Percentiles rank a stretch among this genome's conserved stretches.
These are phyloP conservation scores for Irpex lacteus DNA, from an alignment of 1,284 basidiomycete genomes.

Conservation along the genomic window DNA sequence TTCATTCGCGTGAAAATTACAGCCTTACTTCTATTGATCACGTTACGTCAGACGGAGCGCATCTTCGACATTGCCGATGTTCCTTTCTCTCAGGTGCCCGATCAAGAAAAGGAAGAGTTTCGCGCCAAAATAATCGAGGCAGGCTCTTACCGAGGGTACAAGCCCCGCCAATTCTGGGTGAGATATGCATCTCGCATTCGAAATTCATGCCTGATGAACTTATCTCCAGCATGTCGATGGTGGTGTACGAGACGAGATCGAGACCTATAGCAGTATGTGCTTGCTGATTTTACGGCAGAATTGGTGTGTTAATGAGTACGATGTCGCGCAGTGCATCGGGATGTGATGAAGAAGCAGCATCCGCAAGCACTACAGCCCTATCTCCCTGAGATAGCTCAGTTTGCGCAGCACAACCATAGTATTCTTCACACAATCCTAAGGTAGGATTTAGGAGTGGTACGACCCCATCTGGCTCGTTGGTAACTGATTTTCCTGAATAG, in stretches of 20 bases:
- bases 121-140: not conserved
- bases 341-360: not conserved
- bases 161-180: not conserved
- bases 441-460: not conserved
- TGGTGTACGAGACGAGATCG: not conserved
- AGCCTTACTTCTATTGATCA: not conserved
- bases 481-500: conserved; percentile 23
- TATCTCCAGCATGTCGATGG: not conserved
- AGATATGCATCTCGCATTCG: not conserved
- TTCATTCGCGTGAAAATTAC: not conserved
- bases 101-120: not conserved
- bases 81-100: not conserved
- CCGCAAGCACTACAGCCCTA: not conserved
- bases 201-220: not conserved
- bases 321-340: not conserved
- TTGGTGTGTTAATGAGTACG: not conserved
- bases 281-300: not conserved
- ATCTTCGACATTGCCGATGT: not conserved
- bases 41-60: not conserved
- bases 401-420: not conserved
- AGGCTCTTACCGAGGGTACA: not conserved
- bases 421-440: not conserved
- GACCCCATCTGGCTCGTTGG: not conserved
- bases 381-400: not conserved
- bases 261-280: not conserved